A percentile compares a stretch with the other conserved stretches of the same genome.
Evolutionary conservation across 2,329 filamentous ascomycete genomes (phyloP).

Genomic region (Grosmannia penicillata): DNA sequence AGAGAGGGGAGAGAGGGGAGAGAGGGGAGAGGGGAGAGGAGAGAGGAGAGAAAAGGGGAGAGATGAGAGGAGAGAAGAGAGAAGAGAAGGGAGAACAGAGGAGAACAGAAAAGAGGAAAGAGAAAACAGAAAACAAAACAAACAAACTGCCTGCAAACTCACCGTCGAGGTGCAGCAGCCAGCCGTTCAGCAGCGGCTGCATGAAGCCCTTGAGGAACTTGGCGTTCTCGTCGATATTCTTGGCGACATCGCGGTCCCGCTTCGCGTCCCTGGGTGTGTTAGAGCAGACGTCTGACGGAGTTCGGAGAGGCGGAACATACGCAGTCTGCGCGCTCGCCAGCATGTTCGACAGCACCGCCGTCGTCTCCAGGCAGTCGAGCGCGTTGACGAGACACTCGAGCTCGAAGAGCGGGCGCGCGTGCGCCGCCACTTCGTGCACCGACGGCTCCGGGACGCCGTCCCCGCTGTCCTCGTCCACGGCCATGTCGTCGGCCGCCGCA

Average conservation of each 20-base stretch:
- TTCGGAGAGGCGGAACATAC: constrained; percentile 24
- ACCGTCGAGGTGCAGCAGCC: constrained; percentile 46
- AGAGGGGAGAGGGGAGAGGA: too few species aligned
- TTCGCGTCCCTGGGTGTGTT: constrained; percentile 16
- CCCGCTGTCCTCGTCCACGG: constrained; percentile 16
- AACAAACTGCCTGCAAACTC: constrained; percentile 14
- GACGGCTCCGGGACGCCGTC: constrained; percentile 14
- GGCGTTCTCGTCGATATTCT: constrained; percentile 37
- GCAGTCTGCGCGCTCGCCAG: constrained; percentile 34
- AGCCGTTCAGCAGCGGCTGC: constrained; percentile 46
- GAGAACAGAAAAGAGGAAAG: too few species aligned
- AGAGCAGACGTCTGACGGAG: background rate
- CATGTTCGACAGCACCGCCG: constrained; percentile 40
- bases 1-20: too few species aligned
- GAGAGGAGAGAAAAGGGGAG: too few species aligned
- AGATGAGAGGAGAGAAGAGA: too few species aligned
- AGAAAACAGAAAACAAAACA: background rate
- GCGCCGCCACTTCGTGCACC: constrained; percentile 28
- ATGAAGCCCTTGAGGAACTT: constrained; percentile 40
- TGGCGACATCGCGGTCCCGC: constrained; percentile 34
- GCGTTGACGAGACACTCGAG: constrained; percentile 52
- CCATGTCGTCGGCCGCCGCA: constrained; percentile 10
- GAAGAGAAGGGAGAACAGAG: too few species aligned
- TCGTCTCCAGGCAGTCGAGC: constrained; percentile 53
- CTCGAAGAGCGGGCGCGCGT: constrained; percentile 51